Evolutionary conservation across 2,329 filamentous ascomycete genomes (phyloP).

Genomic region (Aureobasidium uvarum): DNA sequence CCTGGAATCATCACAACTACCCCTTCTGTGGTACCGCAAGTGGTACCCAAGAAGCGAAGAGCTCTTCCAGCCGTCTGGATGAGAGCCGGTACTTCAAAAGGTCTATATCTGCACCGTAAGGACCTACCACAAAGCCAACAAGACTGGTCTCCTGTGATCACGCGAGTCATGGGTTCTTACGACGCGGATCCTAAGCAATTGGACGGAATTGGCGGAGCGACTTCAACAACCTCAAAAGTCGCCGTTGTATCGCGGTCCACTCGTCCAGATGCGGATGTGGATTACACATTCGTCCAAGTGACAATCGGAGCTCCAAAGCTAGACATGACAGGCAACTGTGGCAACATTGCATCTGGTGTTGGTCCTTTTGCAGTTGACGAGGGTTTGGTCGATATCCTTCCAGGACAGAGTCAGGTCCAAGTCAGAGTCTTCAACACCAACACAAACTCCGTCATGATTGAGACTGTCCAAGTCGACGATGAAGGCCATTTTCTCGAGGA

Average conservation of each 20-base stretch:
- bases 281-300: constrained; percentile 33
- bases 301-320: constrained; percentile 30
- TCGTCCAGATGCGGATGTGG: constrained; percentile 30
- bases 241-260: constrained; percentile 31
- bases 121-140: constrained; percentile 35
- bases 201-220: constrained; percentile 33
- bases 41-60: constrained; percentile 22
- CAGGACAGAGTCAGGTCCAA: constrained; percentile 30
- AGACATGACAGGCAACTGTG: constrained; percentile 33
- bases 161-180: constrained; percentile 39
- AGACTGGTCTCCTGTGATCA: constrained; percentile 37
- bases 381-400: constrained; percentile 28
- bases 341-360: constrained; percentile 33
- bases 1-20: constrained; percentile 23
- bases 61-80: constrained; percentile 41
- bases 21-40: background rate
- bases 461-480: constrained; percentile 32
- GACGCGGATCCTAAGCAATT: constrained; percentile 33
- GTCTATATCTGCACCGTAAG: constrained; percentile 42
- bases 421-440: constrained; percentile 33
- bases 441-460: constrained; percentile 31
- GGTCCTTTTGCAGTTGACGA: constrained; percentile 34
- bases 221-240: constrained; percentile 33
- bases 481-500: constrained; percentile 34
- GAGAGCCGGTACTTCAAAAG: constrained; percentile 44